phyloP scores from a whole-genome alignment of 768 basidiomycete species.

The Macrolepiota dolichaula region DNA sequence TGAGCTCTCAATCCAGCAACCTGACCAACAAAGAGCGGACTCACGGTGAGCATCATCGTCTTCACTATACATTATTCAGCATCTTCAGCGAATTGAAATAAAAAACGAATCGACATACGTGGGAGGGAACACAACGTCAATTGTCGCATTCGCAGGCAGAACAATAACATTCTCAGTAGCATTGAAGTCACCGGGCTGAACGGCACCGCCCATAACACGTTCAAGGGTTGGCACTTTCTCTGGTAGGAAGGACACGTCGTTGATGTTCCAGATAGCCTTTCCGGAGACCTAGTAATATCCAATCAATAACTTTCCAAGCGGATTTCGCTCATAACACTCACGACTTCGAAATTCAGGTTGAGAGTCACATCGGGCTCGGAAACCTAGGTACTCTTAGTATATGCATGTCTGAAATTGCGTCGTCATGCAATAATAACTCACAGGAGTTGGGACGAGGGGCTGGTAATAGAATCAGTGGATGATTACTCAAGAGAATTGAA shows the following conservation, averaged over 20 bases:
- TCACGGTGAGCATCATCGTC: conserved; percentile 15
- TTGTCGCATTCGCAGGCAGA: conserved; percentile 20
- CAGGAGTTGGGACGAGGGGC: conserved; percentile 20
- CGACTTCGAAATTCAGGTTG: conserved; percentile 28
- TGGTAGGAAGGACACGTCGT: conserved; percentile 24
- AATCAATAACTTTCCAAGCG: conserved; percentile 9
- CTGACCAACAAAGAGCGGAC: no score
- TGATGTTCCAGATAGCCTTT: conserved; percentile 26
- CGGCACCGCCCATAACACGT: conserved; percentile 24
- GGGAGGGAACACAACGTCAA: conserved; percentile 22
- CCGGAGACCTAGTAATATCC: conserved; percentile 12
- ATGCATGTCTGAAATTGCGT: no score
- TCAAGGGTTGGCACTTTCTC: conserved; percentile 22
- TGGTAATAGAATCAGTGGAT: no score
- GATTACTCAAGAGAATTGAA: not conserved
- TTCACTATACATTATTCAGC: not conserved
- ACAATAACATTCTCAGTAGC: conserved; percentile 24
- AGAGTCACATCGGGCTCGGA: conserved; percentile 16
- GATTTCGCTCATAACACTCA: conserved; percentile 10
- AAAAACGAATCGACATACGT: conserved; percentile 2
- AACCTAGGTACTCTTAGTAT: not conserved
- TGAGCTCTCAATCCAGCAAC: no score
- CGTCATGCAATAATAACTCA: no score
- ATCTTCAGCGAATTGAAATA: no score
- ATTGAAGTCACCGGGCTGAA: conserved; percentile 18